Evolutionary conservation across 192 early-diverging fungal species (phyloP), one percentile per base, ranked within the genome.

Genomic region (Umbelopsis sp.): DNA sequence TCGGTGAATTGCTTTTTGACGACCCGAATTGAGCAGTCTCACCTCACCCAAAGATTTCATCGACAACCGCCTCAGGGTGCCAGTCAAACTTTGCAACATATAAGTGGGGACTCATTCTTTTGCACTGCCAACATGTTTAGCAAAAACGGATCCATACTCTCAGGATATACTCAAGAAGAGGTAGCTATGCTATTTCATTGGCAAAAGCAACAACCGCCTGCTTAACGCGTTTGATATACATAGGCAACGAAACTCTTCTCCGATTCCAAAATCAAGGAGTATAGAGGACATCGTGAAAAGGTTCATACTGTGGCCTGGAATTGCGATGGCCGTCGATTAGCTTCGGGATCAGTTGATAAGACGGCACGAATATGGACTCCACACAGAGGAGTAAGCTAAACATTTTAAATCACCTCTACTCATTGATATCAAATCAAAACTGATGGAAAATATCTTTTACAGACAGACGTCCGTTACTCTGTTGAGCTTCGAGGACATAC

Each of bases 251-350:
- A 71, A 41, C 70, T 74, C 58, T 82, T 86, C 69, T 67, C 78
- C 7, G 12, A 52, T 22, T 72, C 75, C 27, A 83, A 82, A 51
- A 80, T 76, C 33, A 82, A 78, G 47, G 86, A 85, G 65, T 86
- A 80, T 73, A 79, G 74, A 72, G 84, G 82, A 13, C 86, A 87
- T 49, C 78, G 77, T 47, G 64, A 78, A 53, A 87, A 86, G 27
- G 89, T 91, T 7, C 88, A 90, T 44, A 89, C 91, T 9, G 90
- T 93, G 0, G 90, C 86, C 1, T 93, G 91, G 91, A 93, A 89
- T 65, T 82, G 79, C 51, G 88, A 91, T 70, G 91, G 91, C 18
- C 71, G 81, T 61, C 79, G 76, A 67, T 67, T 92, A 45, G 91
- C 91, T 12, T 91, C 89, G 10, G 91, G 91, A 16, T 93, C 91